A percentile compares a stretch with the other conserved stretches of the same genome.
These are phyloP conservation scores for Orbilia ellipsospora DNA, from an alignment of 2,329 filamentous ascomycete genomes.

Conservation along the genomic window DNA sequence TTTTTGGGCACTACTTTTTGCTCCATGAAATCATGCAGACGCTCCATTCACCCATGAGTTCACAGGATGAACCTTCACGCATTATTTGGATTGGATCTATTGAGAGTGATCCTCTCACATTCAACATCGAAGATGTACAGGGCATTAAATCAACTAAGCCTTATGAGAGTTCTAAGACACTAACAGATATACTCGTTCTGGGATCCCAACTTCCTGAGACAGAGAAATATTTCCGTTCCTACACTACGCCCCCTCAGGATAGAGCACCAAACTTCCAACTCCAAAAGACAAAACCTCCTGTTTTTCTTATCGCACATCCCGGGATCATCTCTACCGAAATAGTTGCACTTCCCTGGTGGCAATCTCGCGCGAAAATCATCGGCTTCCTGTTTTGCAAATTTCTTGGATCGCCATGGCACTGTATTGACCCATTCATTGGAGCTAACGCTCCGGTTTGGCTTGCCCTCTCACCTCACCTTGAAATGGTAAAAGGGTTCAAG, in stretches of 20 bases:
- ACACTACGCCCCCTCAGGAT: background rate
- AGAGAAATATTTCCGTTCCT: conserved; percentile 63
- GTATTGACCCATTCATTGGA: conserved; percentile 78
- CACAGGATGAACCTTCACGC: conserved; percentile 67
- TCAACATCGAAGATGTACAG: conserved; percentile 80
- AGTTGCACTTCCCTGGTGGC: conserved; percentile 76
- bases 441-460: conserved; percentile 82
- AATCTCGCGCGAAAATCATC: conserved; percentile 75
- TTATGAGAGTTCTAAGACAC: conserved; percentile 88
- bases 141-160: conserved; percentile 71
- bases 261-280: conserved; percentile 69
- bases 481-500: conserved; percentile 70
- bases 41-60: conserved; percentile 67
- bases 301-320: conserved; percentile 72
- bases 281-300: conserved; percentile 72
- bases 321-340: conserved; percentile 86
- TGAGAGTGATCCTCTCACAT: conserved; percentile 70
- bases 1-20: conserved; percentile 95
- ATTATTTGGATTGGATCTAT: conserved; percentile 90
- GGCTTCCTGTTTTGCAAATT: conserved; percentile 78
- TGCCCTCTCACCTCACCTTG: conserved; percentile 74
- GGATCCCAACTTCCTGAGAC: conserved; percentile 76
- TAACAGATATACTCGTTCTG: conserved; percentile 85
- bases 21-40: conserved; percentile 82
- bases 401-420: conserved; percentile 90